Evolutionary conservation across 495 filamentous ascomycete species (phyloP).

Genomic region (Aspergillus avenaceus): DNA sequence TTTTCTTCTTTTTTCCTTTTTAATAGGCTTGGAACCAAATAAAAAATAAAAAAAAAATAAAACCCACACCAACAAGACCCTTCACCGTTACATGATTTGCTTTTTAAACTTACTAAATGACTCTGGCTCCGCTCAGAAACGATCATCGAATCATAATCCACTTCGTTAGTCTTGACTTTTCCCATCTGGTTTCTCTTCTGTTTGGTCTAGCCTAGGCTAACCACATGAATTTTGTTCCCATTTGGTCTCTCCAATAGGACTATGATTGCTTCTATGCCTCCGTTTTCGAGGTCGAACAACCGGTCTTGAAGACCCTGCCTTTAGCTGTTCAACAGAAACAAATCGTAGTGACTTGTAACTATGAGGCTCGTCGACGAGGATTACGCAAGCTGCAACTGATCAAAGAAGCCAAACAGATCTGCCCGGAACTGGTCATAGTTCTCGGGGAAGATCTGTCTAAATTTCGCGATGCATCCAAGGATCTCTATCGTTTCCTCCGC

Average conservation of each 20-base stretch:
- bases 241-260: slow-evolving; percentile 54
- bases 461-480: slow-evolving; percentile 83
- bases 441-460: slow-evolving; percentile 82
- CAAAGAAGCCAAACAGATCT: slow-evolving; percentile 71
- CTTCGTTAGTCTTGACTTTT: slow-evolving; percentile 56
- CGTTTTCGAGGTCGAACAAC: slow-evolving; percentile 78
- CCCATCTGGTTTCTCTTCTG: no score
- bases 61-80: background rate
- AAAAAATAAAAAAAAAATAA: no score
- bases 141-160: slow-evolving; percentile 74
- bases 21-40: no score
- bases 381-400: slow-evolving; percentile 82
- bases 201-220: slow-evolving; percentile 1
- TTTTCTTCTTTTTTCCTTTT: no score
- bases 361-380: slow-evolving; percentile 73
- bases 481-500: slow-evolving; percentile 65
- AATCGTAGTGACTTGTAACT: slow-evolving; percentile 94
- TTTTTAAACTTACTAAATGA: slow-evolving; percentile 22
- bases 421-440: slow-evolving; percentile 80
- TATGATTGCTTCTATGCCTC: slow-evolving; percentile 95
- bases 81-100: background rate
- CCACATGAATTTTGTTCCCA: background rate
- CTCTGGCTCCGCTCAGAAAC: slow-evolving; percentile 44
- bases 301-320: slow-evolving; percentile 64
- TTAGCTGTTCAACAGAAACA: slow-evolving; percentile 81